Conservation (phyloP, 257 asterid species). For the Solanum lycopersicoides region DNA sequence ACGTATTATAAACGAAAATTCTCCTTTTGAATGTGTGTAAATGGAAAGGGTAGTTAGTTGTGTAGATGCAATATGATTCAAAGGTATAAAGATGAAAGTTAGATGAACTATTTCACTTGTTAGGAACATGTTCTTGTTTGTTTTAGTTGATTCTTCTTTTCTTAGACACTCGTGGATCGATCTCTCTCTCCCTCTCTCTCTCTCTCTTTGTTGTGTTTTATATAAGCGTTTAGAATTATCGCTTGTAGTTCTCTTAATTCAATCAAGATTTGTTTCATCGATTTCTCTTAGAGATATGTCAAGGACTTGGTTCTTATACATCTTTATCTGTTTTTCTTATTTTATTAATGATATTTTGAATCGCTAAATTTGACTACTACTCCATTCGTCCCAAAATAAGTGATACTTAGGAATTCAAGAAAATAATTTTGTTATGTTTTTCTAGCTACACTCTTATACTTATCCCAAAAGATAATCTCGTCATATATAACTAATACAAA, state of each 20-base stretch:
- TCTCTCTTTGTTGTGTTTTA: not conserved
- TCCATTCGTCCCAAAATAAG: too few species aligned
- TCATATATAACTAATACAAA: too few species aligned
- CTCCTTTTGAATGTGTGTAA: not conserved
- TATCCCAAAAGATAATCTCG: too few species aligned
- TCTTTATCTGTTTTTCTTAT: too few species aligned
- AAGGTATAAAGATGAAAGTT: not conserved
- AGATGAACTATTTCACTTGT: not conserved
- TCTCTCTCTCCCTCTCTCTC: too few species aligned
- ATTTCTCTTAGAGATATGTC: not conserved
- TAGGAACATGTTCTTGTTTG: not conserved
- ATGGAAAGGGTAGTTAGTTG: not conserved
- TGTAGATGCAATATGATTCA: not conserved
- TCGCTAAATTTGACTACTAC: too few species aligned
- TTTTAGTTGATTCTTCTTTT: not conserved
- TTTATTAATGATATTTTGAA: too few species aligned
- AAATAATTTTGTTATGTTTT: too few species aligned
- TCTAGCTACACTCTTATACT: too few species aligned
- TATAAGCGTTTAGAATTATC: not conserved
- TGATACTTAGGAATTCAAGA: too few species aligned
- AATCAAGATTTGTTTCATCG: not conserved
- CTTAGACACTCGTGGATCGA: not conserved
- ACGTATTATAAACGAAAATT: not conserved
- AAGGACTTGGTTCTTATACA: not conserved
- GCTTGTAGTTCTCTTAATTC: not conserved